A percentile compares a stretch with the other conserved stretches of the same genome.
These are phyloP conservation scores for Sporothrix curviconia DNA, from an alignment of 2,329 filamentous ascomycete genomes.

Conservation along the genomic window DNA sequence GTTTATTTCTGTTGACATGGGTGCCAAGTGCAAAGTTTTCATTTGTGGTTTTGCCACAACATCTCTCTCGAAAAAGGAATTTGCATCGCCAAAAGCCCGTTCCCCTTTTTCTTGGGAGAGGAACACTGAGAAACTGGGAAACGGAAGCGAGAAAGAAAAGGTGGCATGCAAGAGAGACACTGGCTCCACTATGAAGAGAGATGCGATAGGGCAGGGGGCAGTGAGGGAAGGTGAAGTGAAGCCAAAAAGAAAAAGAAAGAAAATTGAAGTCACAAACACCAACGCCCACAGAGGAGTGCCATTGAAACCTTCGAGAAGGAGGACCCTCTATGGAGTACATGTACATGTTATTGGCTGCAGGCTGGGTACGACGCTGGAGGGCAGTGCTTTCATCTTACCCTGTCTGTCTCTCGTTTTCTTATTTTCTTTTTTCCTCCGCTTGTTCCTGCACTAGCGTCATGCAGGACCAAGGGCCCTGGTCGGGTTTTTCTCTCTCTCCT, in stretches of 20 bases:
- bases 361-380: too few species aligned
- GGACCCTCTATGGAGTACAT: too few species aligned
- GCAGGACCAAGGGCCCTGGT: slow-evolving; percentile 8
- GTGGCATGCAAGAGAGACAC: background rate
- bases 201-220: background rate
- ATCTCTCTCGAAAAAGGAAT: background rate
- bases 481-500: background rate
- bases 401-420: background rate
- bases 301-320: background rate
- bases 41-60: background rate
- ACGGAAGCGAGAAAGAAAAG: background rate
- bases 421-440: background rate
- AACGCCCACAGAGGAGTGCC: background rate
- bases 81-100: background rate
- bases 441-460: slow-evolving; percentile 18
- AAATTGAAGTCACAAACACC: background rate
- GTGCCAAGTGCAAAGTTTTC: too few species aligned
- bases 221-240: background rate
- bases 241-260: background rate
- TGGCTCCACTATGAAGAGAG: background rate
- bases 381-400: too few species aligned
- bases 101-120: too few species aligned
- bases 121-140: background rate
- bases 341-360: too few species aligned
- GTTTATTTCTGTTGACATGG: background rate